Evolutionary conservation across 176 grass and related monocot genomes (phyloP).

Genomic region (Ampelocalamus luodianensis): DNA sequence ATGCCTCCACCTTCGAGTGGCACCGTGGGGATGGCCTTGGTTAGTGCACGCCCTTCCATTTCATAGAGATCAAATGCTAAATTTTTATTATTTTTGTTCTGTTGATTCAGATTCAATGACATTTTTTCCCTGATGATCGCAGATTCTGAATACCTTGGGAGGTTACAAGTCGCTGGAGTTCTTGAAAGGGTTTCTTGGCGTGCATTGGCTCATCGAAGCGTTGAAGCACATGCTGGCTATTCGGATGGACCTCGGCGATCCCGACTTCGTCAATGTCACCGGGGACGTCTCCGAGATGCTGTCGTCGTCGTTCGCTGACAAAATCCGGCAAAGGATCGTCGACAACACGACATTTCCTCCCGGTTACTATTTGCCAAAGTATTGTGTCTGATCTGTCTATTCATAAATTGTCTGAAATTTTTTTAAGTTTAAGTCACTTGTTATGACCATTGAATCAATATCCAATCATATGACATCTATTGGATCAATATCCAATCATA

Average conservation of each 20-base stretch:
- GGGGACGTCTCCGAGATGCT: conserved; percentile 66
- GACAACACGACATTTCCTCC: conserved; percentile 83
- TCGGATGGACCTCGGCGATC: conserved; percentile 85
- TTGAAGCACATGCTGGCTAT: conserved; percentile 78
- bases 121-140: neutral
- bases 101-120: neutral
- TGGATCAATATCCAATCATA: too few species aligned
- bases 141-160: conserved; percentile 73
- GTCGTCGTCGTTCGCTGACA: conserved; percentile 60
- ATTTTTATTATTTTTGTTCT: neutral
- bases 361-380: conserved; percentile 79
- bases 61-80: neutral
- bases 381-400: neutral
- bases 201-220: conserved; percentile 78
- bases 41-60: conserved; percentile 20
- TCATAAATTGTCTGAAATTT: too few species aligned
- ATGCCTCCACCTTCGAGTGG: conserved; percentile 93
- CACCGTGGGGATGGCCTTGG: conserved; percentile 71
- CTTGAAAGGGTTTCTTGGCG: conserved; percentile 60
- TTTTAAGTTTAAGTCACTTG: too few species aligned
- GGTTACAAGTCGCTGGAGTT: conserved; percentile 70
- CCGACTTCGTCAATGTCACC: conserved; percentile 62
- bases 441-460: too few species aligned
- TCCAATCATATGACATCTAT: too few species aligned
- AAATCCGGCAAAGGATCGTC: conserved; percentile 54